phyloP scores from a whole-genome alignment of 2,329 filamentous ascomycete species.

The Chaetothyriales sp. region DNA sequence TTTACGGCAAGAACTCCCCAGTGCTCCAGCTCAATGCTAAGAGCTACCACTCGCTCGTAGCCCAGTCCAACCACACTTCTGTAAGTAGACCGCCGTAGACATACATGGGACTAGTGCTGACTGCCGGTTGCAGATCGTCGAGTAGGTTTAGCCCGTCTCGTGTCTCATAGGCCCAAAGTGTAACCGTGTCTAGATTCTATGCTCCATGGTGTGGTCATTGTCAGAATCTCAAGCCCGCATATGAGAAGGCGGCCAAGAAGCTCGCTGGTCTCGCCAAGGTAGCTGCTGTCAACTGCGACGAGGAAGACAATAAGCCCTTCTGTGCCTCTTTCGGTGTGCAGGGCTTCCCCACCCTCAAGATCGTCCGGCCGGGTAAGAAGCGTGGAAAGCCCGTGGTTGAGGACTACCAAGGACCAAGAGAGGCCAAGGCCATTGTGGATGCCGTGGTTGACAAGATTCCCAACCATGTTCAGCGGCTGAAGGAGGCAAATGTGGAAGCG shows the following conservation, averaged over 20 bases:
- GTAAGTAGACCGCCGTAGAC: constrained; percentile 39
- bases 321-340: constrained; percentile 77
- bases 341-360: constrained; percentile 93
- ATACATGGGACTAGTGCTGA: constrained; percentile 12
- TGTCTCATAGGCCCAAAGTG: constrained; percentile 21
- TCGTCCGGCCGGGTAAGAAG: constrained; percentile 74
- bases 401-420: constrained; percentile 76
- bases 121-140: constrained; percentile 32
- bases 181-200: constrained; percentile 57
- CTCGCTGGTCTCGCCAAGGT: constrained; percentile 89
- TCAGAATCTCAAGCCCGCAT: constrained; percentile 86
- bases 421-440: constrained; percentile 76
- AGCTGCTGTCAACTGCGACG: constrained; percentile 87
- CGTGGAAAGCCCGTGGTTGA: constrained; percentile 66
- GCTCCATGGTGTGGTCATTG: constrained; percentile 98
- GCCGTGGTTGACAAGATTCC: constrained; percentile 76
- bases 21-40: constrained; percentile 71
- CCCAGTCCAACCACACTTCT: constrained; percentile 79
- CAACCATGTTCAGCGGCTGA: constrained; percentile 73
- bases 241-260: constrained; percentile 82
- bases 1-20: constrained; percentile 77
- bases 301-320: constrained; percentile 77
- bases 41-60: constrained; percentile 69
- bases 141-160: constrained; percentile 22
- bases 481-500: constrained; percentile 61